These are phyloP conservation scores for Neurospora sublineolata DNA, from an alignment of 495 filamentous ascomycete species.

Conservation along the genomic window DNA sequence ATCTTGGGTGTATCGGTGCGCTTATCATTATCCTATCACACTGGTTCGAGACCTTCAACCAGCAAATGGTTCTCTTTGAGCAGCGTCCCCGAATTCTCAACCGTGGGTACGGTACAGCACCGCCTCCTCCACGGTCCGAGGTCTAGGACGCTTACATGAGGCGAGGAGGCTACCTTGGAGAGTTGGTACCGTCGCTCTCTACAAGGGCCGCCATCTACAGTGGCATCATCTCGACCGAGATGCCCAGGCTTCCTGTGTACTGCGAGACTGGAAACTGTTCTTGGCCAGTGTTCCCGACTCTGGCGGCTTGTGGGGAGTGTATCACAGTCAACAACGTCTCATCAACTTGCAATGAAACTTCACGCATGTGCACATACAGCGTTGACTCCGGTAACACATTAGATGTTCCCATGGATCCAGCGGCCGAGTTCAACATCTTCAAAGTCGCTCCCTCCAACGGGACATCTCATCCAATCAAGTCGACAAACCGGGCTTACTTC, in stretches of 20 bases:
- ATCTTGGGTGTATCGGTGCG: constrained; percentile 27
- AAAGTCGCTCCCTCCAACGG: constrained; percentile 20
- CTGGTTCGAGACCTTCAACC: constrained; percentile 27
- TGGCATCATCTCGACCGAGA: constrained; percentile 23
- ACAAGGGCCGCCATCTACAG: constrained; percentile 28
- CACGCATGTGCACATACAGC: constrained; percentile 20
- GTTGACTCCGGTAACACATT: constrained; percentile 20
- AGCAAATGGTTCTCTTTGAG: constrained; percentile 28
- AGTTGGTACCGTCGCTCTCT: constrained; percentile 17
- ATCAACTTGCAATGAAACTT: constrained; percentile 11
- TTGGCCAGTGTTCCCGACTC: constrained; percentile 26
- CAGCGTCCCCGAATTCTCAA: constrained; percentile 11
- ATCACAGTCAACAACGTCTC: constrained; percentile 7
- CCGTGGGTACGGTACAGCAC: constrained; percentile 4
- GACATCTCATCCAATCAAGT: constrained; percentile 3
- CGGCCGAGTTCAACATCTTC: constrained; percentile 15
- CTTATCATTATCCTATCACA: constrained; percentile 22
- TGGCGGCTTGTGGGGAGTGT: constrained; percentile 25
- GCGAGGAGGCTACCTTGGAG: constrained; percentile 11
- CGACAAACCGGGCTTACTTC: constrained; percentile 15
- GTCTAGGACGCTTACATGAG: constrained; percentile 20
- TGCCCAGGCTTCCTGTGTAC: constrained; percentile 9
- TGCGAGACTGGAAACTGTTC: constrained; percentile 25
- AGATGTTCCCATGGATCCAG: not conserved
- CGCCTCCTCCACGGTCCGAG: constrained; percentile 16